Percentiles rank a stretch among this genome's conserved stretches.
Evolutionary conservation across 768 basidiomycete species (phyloP).

Genomic region (Termitomyces sp.): DNA sequence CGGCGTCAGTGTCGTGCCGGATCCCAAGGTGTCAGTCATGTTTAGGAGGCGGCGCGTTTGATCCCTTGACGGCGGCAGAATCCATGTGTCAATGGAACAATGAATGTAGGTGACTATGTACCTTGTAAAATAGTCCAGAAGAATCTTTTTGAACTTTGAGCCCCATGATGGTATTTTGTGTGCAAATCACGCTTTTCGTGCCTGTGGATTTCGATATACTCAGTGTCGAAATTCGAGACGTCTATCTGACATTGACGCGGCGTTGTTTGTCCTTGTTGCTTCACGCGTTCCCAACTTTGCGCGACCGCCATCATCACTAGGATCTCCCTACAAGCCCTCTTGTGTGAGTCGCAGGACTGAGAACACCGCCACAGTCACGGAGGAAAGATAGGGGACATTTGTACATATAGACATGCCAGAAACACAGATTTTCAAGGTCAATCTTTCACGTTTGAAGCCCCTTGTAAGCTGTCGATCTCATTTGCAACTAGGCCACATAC

Average conservation of each 20-base stretch:
- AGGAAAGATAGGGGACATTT: background rate
- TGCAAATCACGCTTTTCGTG: background rate
- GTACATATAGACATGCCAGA: constrained; percentile 54
- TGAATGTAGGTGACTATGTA: background rate
- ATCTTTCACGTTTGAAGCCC: constrained; percentile 14
- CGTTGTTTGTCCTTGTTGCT: constrained; percentile 31
- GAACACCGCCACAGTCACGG: background rate
- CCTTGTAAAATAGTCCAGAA: too few relatives aligned
- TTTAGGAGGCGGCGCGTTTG: constrained; percentile 20
- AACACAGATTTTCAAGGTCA: constrained; percentile 84
- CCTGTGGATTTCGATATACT: background rate
- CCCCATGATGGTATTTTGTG: background rate
- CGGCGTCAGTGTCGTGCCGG: constrained; percentile 16
- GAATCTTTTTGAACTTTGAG: background rate
- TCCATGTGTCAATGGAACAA: background rate
- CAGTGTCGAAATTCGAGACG: background rate
- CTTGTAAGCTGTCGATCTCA: constrained; percentile 17
- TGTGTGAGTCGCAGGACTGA: background rate
- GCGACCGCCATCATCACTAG: constrained; percentile 17
- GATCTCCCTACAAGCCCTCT: constrained; percentile 1
- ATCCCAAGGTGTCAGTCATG: constrained; percentile 28
- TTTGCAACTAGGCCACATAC: constrained; percentile 67
- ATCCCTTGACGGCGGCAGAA: background rate
- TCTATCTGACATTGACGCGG: constrained; percentile 1
- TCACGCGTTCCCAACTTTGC: constrained; percentile 31